Base-by-base conservation (phyloP, 1,284 basidiomycete genomes). In the Thelephora terrestris region DNA sequence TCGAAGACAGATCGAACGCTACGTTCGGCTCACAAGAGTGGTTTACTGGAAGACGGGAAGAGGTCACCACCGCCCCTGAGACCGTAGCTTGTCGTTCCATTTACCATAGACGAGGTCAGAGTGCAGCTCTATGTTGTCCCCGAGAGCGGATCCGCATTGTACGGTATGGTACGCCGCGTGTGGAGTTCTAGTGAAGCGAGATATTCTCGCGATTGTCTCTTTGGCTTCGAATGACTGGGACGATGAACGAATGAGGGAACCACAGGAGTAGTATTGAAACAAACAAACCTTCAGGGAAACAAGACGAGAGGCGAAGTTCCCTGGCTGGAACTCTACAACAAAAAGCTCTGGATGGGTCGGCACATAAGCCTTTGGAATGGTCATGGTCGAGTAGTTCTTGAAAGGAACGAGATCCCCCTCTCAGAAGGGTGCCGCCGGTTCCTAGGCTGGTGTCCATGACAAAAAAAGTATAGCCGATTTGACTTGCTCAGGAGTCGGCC, bases 21-120 rank as follows among this genome's bases (percentile, higher is more conserved):
- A 72, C 68, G 49, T 78, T 79, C 2, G 81, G 81, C 17, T 73
- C 70, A 62, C 81, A 85, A 6, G 79, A 83, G 59, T 84, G 81
- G 61, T 84, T 83, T 56, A 79, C 70, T 68, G 43, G 16, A 43
- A 27, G 23, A 21, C 7, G 38, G 17, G 16, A 20, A 36, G n/a
- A 45, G 34, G 16, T 35, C 12, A 47, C 21, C 4, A 39, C n/a
- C 7, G 7, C n/a, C 23, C 18, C 16, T 32, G 17, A 12, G 35
- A 9, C 38, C 16, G 36, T 18, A 12, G 35, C 43, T 36, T 20
- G 12, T 23, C 39, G 12, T 29, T n/a, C 7, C 10, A 58, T 64
- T 43, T 51, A 71, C 71, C 73, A 61, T 78, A 82, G 3, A 79
- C 62, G n/a, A 85, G 65, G 56, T 83, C 80, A 46, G 76, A 78